Percentiles rank a stretch among this genome's conserved stretches.
Conservation (phyloP, 306 rosid genomes). For the Castanea mollissima region DNA sequence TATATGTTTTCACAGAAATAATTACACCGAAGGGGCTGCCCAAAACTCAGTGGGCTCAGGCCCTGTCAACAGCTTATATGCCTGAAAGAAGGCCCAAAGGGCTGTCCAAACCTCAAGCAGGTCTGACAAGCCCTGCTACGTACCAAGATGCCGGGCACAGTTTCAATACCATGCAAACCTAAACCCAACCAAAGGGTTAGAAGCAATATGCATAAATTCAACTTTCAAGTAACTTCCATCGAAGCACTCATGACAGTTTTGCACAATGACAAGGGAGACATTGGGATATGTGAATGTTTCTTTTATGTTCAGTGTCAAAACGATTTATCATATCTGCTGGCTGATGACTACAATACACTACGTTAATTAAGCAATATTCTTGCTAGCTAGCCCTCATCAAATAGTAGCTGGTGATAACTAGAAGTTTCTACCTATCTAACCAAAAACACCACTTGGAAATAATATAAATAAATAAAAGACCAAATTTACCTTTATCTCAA, state of each 20-base stretch:
- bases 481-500: constrained; percentile 67
- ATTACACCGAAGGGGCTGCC: background rate
- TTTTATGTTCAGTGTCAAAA: background rate
- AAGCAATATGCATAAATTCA: background rate
- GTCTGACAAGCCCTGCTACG: background rate
- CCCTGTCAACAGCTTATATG: constrained; percentile 4
- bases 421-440: background rate
- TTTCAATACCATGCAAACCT: background rate
- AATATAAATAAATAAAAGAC: constrained; percentile 12
- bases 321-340: background rate
- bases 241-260: background rate
- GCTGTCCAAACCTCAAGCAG: background rate
- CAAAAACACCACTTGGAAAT: background rate
- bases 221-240: background rate
- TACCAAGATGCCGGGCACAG: background rate
- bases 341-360: background rate
- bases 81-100: background rate
- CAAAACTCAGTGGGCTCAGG: background rate
- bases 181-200: background rate
- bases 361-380: constrained; percentile 1
- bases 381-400: background rate
- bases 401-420: background rate
- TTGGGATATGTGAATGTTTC: background rate
- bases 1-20: background rate
- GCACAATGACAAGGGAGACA: background rate